These are phyloP conservation scores for Stemphylium vesicarium DNA, from an alignment of 2,329 filamentous ascomycete species.

Conservation along the genomic window DNA sequence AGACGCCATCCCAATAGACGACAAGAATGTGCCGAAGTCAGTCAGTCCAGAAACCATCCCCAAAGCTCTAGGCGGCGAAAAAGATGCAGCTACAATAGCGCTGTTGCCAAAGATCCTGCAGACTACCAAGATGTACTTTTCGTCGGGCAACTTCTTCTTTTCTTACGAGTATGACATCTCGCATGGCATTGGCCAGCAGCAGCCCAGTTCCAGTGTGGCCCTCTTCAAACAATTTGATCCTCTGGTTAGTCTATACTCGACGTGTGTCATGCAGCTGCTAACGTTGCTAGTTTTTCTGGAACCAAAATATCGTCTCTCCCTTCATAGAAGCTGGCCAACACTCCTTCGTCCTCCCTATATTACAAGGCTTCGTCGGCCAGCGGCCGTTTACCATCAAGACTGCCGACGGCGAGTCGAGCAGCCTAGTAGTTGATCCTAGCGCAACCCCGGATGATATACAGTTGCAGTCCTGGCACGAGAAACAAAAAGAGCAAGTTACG, in stretches of 20 bases:
- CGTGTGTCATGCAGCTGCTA: background rate
- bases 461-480: conserved; percentile 41
- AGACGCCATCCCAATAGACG: conserved; percentile 29
- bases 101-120: conserved; percentile 83
- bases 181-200: conserved; percentile 60
- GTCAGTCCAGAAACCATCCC: conserved; percentile 45
- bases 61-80: conserved; percentile 40
- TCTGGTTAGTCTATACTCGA: conserved; percentile 53
- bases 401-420: conserved; percentile 45
- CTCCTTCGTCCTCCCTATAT: conserved; percentile 75
- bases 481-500: conserved; percentile 31
- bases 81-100: conserved; percentile 41
- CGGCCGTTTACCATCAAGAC: conserved; percentile 74
- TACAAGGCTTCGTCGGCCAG: conserved; percentile 95
- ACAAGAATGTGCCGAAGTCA: conserved; percentile 23
- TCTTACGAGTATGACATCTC: conserved; percentile 96
- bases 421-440: conserved; percentile 42
- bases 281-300: conserved; percentile 80
- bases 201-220: conserved; percentile 59
- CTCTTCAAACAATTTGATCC: conserved; percentile 76
- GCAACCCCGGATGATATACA: conserved; percentile 46
- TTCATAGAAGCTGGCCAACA: conserved; percentile 78
- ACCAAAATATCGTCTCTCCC: conserved; percentile 73
- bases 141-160: conserved; percentile 86
- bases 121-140: conserved; percentile 84